Evolutionary conservation across 371 early-diverging fungal genomes (phyloP), one percentile per base, ranked within the genome.

Genomic region (Syncephalastrum racemosum): DNA sequence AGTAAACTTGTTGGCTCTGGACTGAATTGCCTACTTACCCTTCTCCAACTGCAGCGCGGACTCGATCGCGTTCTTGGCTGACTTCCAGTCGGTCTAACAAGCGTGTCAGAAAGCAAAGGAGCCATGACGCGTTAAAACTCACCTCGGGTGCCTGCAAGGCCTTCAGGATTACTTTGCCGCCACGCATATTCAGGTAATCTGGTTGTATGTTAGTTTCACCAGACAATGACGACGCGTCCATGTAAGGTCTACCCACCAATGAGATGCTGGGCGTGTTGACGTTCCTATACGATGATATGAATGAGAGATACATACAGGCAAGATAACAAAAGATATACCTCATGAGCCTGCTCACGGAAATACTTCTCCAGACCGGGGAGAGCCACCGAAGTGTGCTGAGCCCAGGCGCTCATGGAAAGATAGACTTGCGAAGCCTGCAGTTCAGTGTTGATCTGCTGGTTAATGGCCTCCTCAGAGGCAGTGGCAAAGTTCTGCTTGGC

Each of bases 401-500:
- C 76, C 78, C 78, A 86, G 18, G 82, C 71, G 16, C 85, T 70
- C 76, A 86, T 81, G 53, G 83, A 74, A 16, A 79, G 66, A 48
- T 84, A 86, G 16, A 75, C 79, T 51, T 82, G 81, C 49, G 82
- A 77, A 40, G 85, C 87, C 25, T 76, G 70, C 54, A 83, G 65
- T 60, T 86, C 85, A 55, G 79, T 77, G 51, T 81, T 74, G 48
- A 86, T 78, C 59, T 88, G 86, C 51, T 80, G 75, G 66, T 88
- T 88, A 63, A 88, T 74, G 54, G 81, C 79, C 56, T 85, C 84
- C 68, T 88, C 86, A 31, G 81, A 76, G 60, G 80, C 67, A 20
- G 75, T 71, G 31, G 84, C 61, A 57, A 82, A 88, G 72, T 85
- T 88, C 66, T 88, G 88, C 63, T 85, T 83, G 65, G 82, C 80